Evolutionary conservation across 2,329 filamentous ascomycete genomes (phyloP).

Genomic region (Trichoderma sp.): DNA sequence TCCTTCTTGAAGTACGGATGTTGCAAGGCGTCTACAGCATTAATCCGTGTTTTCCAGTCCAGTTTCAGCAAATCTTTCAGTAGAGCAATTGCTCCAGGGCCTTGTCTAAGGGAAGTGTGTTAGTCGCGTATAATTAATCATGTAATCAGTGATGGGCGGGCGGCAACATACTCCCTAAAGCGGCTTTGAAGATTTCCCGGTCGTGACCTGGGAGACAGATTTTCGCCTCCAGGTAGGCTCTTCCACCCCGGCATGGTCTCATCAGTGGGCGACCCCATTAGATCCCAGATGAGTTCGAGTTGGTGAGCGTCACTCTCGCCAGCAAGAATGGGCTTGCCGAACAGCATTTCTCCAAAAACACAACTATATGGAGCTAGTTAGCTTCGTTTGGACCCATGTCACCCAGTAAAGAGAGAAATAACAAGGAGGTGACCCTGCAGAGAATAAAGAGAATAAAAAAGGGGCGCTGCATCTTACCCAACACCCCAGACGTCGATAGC

Average conservation of each 20-base stretch:
- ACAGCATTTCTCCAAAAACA: constrained; percentile 97
- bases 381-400: not conserved
- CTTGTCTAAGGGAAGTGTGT: constrained; percentile 43
- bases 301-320: constrained; percentile 88
- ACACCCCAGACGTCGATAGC: constrained; percentile 99
- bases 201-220: constrained; percentile 60
- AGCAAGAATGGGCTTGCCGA: constrained; percentile 85
- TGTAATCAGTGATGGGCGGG: not conserved
- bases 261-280: constrained; percentile 86
- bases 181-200: constrained; percentile 65
- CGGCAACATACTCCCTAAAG: constrained; percentile 64
- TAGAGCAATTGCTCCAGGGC: constrained; percentile 71
- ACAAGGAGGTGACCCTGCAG: not conserved
- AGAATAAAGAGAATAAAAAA: not conserved
- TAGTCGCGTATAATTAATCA: not conserved
- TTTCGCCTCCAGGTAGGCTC: constrained; percentile 75
- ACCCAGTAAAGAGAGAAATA: not conserved
- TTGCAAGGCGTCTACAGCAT: constrained; percentile 87
- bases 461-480: constrained; percentile 56
- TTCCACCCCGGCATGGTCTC: constrained; percentile 92
- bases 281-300: constrained; percentile 87
- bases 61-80: constrained; percentile 79
- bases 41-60: constrained; percentile 84
- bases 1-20: constrained; percentile 84
- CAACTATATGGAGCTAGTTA: constrained; percentile 58